Conservation (phyloP, 495 filamentous ascomycete genomes). For the Talaromyces proteolyticus region DNA sequence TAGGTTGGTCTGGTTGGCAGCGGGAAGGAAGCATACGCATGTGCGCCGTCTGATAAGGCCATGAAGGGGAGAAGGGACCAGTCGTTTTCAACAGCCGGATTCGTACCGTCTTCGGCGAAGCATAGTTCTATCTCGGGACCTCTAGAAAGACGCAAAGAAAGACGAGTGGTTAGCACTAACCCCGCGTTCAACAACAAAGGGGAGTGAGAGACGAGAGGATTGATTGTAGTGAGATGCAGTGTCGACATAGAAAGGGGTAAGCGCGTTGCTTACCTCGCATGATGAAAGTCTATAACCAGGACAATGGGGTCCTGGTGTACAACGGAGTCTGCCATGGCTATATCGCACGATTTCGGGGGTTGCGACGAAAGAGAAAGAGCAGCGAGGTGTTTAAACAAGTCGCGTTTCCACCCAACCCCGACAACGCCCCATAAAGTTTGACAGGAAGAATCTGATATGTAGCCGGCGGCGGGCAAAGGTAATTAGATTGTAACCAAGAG, state of each 20-base stretch:
- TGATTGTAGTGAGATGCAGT: background rate
- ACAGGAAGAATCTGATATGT: too few species aligned
- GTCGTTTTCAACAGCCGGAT: constrained; percentile 82
- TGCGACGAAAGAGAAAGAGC: constrained; percentile 15
- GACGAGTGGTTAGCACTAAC: background rate
- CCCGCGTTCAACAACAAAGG: background rate
- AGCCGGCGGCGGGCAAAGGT: too few species aligned
- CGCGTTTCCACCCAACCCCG: background rate
- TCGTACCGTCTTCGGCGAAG: constrained; percentile 73
- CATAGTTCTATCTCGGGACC: constrained; percentile 92
- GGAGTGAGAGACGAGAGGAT: background rate
- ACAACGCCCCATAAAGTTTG: background rate
- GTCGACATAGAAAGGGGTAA: background rate
- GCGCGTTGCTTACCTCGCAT: constrained; percentile 61
- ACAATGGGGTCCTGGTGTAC: constrained; percentile 54
- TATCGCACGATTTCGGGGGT: background rate
- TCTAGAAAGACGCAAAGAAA: constrained; percentile 32
- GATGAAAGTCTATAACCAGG: constrained; percentile 93
- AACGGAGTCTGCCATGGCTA: constrained; percentile 5
- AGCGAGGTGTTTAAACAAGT: constrained; percentile 9
- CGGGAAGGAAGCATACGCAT: constrained; percentile 57
- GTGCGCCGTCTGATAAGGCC: constrained; percentile 94
- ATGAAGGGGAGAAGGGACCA: constrained; percentile 94
- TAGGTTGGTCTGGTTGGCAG: too few species aligned
- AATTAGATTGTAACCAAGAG: too few species aligned